A percentile compares a stretch with the other conserved stretches of the same genome.
phyloP scores from a whole-genome alignment of 495 filamentous ascomycete species.

The Neurospora sp. region DNA sequence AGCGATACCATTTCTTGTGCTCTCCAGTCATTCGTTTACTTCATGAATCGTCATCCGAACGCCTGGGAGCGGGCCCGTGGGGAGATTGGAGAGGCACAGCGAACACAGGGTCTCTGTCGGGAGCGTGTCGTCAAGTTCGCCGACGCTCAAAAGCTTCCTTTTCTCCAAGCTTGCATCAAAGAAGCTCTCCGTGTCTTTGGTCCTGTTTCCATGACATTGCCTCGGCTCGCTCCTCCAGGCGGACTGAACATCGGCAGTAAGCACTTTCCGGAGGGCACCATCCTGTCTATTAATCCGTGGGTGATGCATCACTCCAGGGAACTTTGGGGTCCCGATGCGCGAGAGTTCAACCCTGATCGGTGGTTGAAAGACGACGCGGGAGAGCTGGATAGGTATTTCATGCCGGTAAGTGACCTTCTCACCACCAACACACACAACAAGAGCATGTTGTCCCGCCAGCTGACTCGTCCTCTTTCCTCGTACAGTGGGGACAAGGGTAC shows the following conservation, averaged over 20 bases:
- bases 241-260: slow-evolving; percentile 25
- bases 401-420: slow-evolving; percentile 7
- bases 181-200: slow-evolving; percentile 49
- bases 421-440: not conserved
- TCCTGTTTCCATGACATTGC: slow-evolving; percentile 37
- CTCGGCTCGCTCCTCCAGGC: slow-evolving; percentile 39
- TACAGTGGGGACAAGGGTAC: not conserved
- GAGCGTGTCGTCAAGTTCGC: slow-evolving; percentile 29
- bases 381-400: slow-evolving; percentile 20
- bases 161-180: slow-evolving; percentile 42
- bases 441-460: not conserved
- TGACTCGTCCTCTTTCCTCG: not conserved
- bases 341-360: slow-evolving; percentile 27
- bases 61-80: not conserved
- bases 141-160: slow-evolving; percentile 41
- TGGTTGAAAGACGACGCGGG: slow-evolving; percentile 24
- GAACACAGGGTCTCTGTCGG: slow-evolving; percentile 14
- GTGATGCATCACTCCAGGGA: slow-evolving; percentile 30
- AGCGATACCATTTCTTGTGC: slow-evolving; percentile 2
- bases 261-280: slow-evolving; percentile 17
- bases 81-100: not conserved
- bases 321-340: slow-evolving; percentile 29
- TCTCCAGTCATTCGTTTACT: not conserved
- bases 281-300: slow-evolving; percentile 35
- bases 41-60: not conserved